A percentile compares a stretch with the other conserved stretches of the same genome.
Evolutionary conservation across 2,329 filamentous ascomycete genomes (phyloP).

Genomic region (Phialophora macrospora): DNA sequence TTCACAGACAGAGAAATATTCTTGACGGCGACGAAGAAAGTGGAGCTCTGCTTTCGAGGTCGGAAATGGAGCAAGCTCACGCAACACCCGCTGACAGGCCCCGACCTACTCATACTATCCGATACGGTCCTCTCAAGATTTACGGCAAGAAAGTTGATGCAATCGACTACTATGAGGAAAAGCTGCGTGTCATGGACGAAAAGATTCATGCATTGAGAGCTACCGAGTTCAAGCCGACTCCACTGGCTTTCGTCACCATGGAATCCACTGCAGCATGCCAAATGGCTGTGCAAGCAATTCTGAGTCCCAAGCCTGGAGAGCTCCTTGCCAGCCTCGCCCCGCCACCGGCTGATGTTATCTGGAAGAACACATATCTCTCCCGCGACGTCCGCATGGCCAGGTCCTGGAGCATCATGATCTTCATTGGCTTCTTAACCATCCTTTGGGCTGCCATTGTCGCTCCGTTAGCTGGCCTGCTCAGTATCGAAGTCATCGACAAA

Average conservation of each 20-base stretch:
- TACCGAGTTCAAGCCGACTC: constrained; percentile 76
- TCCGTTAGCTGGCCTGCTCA: constrained; percentile 77
- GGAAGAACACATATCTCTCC: constrained; percentile 88
- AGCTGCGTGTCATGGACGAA: constrained; percentile 77
- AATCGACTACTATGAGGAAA: constrained; percentile 92
- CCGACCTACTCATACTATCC: constrained; percentile 72
- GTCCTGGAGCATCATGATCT: constrained; percentile 80
- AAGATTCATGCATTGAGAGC: constrained; percentile 71
- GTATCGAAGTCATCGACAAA: constrained; percentile 76
- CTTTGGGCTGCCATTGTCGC: constrained; percentile 87
- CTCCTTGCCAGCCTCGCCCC: constrained; percentile 85
- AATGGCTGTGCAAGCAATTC: constrained; percentile 93
- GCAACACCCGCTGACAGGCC: constrained; percentile 52
- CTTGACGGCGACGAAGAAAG: constrained; percentile 62
- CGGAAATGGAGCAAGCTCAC: constrained; percentile 47
- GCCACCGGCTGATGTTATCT: constrained; percentile 89
- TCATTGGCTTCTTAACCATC: constrained; percentile 81
- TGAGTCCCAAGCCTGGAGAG: constrained; percentile 86
- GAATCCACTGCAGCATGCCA: constrained; percentile 89
- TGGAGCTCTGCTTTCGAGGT: constrained; percentile 61
- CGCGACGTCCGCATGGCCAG: constrained; percentile 74
- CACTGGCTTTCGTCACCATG: constrained; percentile 95
- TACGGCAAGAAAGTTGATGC: constrained; percentile 78
- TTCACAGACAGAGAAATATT: constrained; percentile 47
- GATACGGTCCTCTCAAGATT: constrained; percentile 77